Base-by-base conservation (phyloP, 345 rosid genomes). In the Sapria himalayana region DNA sequence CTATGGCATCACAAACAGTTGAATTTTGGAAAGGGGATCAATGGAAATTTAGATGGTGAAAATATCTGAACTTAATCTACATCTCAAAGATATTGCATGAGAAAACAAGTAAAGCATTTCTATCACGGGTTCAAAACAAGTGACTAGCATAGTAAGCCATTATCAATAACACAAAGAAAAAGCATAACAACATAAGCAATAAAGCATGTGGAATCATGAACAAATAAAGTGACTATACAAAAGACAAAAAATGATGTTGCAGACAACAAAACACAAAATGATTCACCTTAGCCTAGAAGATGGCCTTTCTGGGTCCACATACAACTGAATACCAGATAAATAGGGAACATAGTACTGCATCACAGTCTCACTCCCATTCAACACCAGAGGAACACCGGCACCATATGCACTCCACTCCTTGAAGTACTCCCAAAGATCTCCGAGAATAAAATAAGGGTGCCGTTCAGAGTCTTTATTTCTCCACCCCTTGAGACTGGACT, bases 401-500 rank as follows among this genome's bases (percentile, higher is more conserved):
- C 98, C 95, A 39, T 79, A 89, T 0, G 85, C 93, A 61, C 98
- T 89, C 95, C 95, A 82, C 48, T 82, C 86, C 15, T 57, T 64
- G 15, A 79, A 79, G 33, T 85, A 67, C 43, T 82, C 93, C 98
- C 95, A 89, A 10, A 89, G 49, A 57, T 89, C 91, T 17, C 63
- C 76, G 0, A 89, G 75, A 31, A 71, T 38, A 59, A 79, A 82
- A 34, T 66, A 81, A 0, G 76, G 68, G 25, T 58, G 74, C 45
- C 15, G 35, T 61, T 73, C 74, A 1, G 48, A 32, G 23, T 57
- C 67, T 2, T 61, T 51, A 9, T 52, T 63, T 43, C 69, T 69
- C 89, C 80, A 64, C 18, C 60, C 66, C 46, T 57, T 64, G n/a
- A 6, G n/a, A n/a, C n/a, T n/a, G n/a, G n/a, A n/a, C n/a, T n/a